Percentiles rank a stretch among this genome's conserved stretches.
Evolutionary conservation across 2,329 filamentous ascomycete species (phyloP).

Genomic region (Cadophora luteo-olivacea): DNA sequence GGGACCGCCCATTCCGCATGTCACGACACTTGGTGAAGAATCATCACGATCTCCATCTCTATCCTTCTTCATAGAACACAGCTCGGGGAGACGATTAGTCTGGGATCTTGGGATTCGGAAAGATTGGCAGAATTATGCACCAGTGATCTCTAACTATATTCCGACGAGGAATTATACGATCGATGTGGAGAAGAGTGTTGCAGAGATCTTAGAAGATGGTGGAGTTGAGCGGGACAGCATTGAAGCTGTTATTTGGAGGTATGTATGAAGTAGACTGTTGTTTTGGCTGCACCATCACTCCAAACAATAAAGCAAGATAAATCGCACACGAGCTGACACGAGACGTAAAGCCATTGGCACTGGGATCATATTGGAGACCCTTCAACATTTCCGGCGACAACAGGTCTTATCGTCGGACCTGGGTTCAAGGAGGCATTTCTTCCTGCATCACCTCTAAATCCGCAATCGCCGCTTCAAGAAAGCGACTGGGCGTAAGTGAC

Average conservation of each 20-base stretch:
- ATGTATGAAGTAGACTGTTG: too few species aligned
- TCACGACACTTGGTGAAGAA: constrained; percentile 7
- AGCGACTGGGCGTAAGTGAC: constrained; percentile 37
- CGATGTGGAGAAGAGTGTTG: too few species aligned
- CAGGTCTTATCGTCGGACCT: constrained; percentile 58
- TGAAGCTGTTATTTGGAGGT: constrained; percentile 47
- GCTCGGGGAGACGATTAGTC: constrained; percentile 24
- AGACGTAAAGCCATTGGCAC: constrained; percentile 48
- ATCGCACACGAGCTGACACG: too few species aligned
- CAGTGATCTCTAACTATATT: constrained; percentile 35
- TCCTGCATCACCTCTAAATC: constrained; percentile 54
- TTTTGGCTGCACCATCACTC: too few species aligned
- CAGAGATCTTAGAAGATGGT: too few species aligned
- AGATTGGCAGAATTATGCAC: constrained; percentile 43
- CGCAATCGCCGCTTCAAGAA: constrained; percentile 45
- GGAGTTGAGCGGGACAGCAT: constrained; percentile 45
- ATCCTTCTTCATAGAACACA: constrained; percentile 31
- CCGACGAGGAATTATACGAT: constrained; percentile 22
- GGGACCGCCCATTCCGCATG: constrained; percentile 18
- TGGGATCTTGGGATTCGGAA: constrained; percentile 44
- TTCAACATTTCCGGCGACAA: constrained; percentile 52
- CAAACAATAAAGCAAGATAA: too few species aligned
- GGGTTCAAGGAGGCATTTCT: constrained; percentile 54
- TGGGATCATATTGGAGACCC: constrained; percentile 61
- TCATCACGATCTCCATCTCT: constrained; percentile 16